Conservation (phyloP, 257 asterid species). For the Capsicum pubescens region DNA sequence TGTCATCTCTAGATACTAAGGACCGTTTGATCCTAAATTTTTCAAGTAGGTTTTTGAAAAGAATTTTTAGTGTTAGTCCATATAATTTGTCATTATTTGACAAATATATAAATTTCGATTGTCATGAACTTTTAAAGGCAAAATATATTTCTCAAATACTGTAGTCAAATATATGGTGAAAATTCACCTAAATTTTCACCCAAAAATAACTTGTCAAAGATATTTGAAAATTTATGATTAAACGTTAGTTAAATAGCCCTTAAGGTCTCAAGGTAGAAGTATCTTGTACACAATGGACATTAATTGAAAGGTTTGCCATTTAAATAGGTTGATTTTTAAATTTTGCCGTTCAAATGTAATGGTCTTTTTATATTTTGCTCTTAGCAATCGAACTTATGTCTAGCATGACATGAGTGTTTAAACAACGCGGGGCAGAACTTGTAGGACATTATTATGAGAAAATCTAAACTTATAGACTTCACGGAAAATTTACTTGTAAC, state of each 20-base stretch:
- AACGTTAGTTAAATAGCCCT: background rate
- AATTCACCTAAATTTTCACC: too few species aligned
- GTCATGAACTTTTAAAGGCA: too few species aligned
- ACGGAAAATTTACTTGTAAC: too few species aligned
- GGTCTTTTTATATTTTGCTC: background rate
- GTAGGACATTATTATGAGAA: background rate
- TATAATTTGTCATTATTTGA: too few species aligned
- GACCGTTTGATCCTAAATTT: too few species aligned
- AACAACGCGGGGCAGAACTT: background rate
- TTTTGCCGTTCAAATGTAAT: background rate
- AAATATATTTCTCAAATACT: too few species aligned
- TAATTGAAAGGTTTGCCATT: accelerated
- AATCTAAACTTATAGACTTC: background rate
- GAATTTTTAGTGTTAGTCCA: too few species aligned
- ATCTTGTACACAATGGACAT: background rate
- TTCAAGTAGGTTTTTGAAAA: too few species aligned
- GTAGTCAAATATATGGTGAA: too few species aligned
- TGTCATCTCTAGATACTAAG: background rate
- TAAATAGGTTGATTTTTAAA: background rate
- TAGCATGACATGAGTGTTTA: background rate
- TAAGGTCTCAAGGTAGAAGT: background rate
- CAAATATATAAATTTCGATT: too few species aligned
- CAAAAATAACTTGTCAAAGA: too few species aligned
- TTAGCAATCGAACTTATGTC: background rate
- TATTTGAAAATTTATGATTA: too few species aligned